phyloP scores from a whole-genome alignment of 2,329 filamentous ascomycete species.

The Byssothecium circinans region DNA sequence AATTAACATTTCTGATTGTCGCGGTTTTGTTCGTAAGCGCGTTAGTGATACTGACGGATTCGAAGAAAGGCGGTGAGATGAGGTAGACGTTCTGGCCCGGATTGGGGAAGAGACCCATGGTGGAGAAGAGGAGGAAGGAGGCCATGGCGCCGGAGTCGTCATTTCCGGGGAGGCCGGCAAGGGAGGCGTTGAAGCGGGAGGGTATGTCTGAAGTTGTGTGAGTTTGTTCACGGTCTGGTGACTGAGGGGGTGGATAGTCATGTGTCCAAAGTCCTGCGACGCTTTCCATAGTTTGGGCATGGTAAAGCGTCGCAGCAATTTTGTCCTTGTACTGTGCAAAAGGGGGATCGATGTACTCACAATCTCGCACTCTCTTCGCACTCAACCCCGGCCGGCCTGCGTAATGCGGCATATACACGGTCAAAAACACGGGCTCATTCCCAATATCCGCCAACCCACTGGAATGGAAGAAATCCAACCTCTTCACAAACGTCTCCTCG shows the following conservation, averaged over 20 bases:
- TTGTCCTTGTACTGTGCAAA: too few relatives aligned
- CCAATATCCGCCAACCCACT: conserved; percentile 49
- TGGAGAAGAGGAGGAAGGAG: conserved; percentile 47
- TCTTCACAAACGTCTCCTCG: conserved; percentile 42
- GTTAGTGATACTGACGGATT: conserved; percentile 44
- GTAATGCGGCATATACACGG: conserved; percentile 51
- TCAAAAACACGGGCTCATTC: conserved; percentile 52
- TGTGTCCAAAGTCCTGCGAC: too few relatives aligned
- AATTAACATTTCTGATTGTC: conserved; percentile 45
- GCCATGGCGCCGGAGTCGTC: conserved; percentile 53
- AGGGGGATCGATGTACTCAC: conserved; percentile 15
- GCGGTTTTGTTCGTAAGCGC: conserved; percentile 47
- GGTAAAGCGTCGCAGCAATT: too few relatives aligned
- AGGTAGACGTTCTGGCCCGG: conserved; percentile 53
- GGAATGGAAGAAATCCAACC: conserved; percentile 51
- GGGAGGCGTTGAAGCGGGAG: conserved; percentile 46
- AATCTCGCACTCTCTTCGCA: conserved; percentile 46
- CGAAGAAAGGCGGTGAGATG: conserved; percentile 52
- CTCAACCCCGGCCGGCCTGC: conserved; percentile 48
- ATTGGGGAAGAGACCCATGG: conserved; percentile 51
- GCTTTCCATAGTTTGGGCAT: too few relatives aligned
- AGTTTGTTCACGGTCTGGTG: too few relatives aligned
- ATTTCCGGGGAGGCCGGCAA: conserved; percentile 49
- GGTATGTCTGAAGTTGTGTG: conserved; percentile 41
- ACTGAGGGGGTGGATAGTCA: too few relatives aligned